Evolutionary conservation across 2,329 filamentous ascomycete species (phyloP), one percentile per base, ranked within the genome.

Genomic region (Xylaria polymorpha): DNA sequence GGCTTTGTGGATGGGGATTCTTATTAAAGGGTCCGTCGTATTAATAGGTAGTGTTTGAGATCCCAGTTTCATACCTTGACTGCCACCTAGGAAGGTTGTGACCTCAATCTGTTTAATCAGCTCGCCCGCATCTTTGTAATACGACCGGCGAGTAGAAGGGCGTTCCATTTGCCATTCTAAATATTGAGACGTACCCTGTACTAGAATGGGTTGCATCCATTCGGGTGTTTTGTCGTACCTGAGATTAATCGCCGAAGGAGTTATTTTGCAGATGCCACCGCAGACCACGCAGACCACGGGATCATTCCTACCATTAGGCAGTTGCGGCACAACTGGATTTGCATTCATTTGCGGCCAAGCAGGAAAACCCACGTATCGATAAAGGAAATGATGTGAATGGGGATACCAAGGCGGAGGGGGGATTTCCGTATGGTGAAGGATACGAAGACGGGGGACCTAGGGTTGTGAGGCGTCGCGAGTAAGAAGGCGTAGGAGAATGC

Each of bases 231-330:
- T 12, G 9, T 6, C 9, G 15, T 32, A 4, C 7, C 15, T 4
- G 14, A 32, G 1, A 20, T 9, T n/a, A 5, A 12, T 44, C n/a
- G n/a, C 4, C 18, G 18, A 35, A 4, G 68, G 63, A 0, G 64
- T 72, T 20, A 64, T 61, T 20, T 61, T 68, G 57, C 69, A 74
- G 15, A 73, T 32, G 15, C 61, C 71, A n/a, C 74, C 73, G 25
- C 74, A 76, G 5, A 74, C 64, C 6, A 73, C 73, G 50, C 74
- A 76, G 9, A 72, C 61, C 4, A 74, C 69, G 8, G 20, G 18
- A 4, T 60, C 14, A 35, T 35, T 35, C 15, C 29, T n/a, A 2
- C 18, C 43, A 7, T 6, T 5, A 5, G 10, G 20, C 3, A 25
- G 48, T 29, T 29, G 22, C 20, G 1, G 43, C 18, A 18, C 2